Evolutionary conservation across 257 asterid species (phyloP).

Genomic region (Primulina huaijiensis): DNA sequence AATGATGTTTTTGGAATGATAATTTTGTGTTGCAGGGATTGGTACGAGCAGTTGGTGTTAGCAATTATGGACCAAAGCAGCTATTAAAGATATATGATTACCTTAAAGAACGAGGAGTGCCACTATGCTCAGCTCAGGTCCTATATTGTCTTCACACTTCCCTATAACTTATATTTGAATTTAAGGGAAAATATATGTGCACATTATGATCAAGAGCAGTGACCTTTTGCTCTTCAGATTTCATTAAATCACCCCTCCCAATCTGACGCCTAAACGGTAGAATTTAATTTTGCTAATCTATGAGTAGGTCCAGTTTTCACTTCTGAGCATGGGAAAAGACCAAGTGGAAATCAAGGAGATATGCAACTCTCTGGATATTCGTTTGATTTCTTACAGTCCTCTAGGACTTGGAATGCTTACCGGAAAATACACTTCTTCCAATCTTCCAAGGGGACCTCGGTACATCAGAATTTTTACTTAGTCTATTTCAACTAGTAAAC

Average conservation of each 20-base stretch:
- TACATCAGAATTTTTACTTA: constrained; percentile 19
- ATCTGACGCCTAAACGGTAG: neutral
- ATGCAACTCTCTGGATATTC: constrained; percentile 74
- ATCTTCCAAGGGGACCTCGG: constrained; percentile 94
- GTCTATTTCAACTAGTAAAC: neutral
- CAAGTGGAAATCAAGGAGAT: constrained; percentile 70
- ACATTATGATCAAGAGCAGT: neutral
- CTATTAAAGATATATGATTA: constrained; percentile 71
- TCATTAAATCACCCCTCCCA: neutral
- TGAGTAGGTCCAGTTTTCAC: constrained; percentile 78
- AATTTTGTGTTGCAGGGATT: constrained; percentile 53
- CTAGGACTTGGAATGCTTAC: constrained; percentile 97
- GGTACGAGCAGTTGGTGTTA: constrained; percentile 91
- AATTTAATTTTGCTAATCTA: neutral
- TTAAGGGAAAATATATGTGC: neutral
- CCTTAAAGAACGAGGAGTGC: constrained; percentile 78
- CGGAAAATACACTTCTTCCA: constrained; percentile 70
- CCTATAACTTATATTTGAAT: neutral
- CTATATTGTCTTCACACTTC: neutral
- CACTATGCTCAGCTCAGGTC: constrained; percentile 92
- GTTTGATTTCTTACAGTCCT: constrained; percentile 82
- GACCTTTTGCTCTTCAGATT: neutral
- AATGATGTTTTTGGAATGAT: neutral
- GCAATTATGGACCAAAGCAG: constrained; percentile 96
- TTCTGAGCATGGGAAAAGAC: constrained; percentile 82